phyloP scores from a whole-genome alignment of 1,284 basidiomycete genomes.

The Sporisorium scitamineum region DNA sequence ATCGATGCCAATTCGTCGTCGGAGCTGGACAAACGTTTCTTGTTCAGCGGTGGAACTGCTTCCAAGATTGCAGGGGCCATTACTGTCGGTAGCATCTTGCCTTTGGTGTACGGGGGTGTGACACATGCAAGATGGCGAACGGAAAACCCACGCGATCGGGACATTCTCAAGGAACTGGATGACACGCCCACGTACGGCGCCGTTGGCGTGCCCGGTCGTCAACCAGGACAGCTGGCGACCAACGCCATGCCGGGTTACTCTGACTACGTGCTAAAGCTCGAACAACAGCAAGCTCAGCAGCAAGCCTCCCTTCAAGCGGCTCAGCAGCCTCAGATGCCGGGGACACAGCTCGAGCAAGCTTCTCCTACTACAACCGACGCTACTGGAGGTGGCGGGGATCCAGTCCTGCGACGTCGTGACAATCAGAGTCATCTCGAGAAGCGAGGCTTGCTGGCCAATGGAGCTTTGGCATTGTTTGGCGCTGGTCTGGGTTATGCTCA shows the following conservation, averaged over 20 bases:
- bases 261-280: slow-evolving; percentile 15
- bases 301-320: neutral
- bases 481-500: slow-evolving; percentile 22
- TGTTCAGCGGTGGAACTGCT: slow-evolving; percentile 15
- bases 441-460: slow-evolving; percentile 4
- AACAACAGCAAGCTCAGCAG: slow-evolving; percentile 18
- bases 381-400: neutral
- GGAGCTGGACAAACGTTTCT: slow-evolving; percentile 27
- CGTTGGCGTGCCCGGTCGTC: slow-evolving; percentile 33
- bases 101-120: slow-evolving; percentile 17
- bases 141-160: slow-evolving; percentile 30
- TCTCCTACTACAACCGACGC: neutral
- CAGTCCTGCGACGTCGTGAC: slow-evolving; percentile 26
- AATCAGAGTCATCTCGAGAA: slow-evolving; percentile 10
- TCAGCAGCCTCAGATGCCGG: neutral
- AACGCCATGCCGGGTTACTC: slow-evolving; percentile 41
- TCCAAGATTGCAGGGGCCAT: slow-evolving; percentile 10
- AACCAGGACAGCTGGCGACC: slow-evolving; percentile 37
- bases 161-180: slow-evolving; percentile 33
- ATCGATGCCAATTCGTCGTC: neutral
- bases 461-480: slow-evolving; percentile 2
- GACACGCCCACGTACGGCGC: slow-evolving; percentile 37
- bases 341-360: neutral
- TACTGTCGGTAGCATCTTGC: slow-evolving; percentile 11
- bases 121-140: slow-evolving; percentile 22